A percentile compares a stretch with the other conserved stretches of the same genome.
These are phyloP conservation scores for Pilasporangium apinafurcum DNA, from an alignment of 352 stramenopile genomes.

Conservation along the genomic window DNA sequence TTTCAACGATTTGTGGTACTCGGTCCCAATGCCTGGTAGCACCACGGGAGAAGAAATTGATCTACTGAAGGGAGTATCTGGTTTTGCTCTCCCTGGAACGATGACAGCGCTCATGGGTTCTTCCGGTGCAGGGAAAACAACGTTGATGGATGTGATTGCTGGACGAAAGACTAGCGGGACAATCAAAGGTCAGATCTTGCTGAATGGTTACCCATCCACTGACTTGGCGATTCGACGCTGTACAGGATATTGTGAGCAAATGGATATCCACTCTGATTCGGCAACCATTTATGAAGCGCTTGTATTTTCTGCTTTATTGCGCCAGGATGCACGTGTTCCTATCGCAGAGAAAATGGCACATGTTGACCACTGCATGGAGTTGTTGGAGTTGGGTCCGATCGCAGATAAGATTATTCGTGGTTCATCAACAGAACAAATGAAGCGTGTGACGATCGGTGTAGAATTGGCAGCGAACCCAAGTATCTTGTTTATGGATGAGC, in stretches of 20 bases:
- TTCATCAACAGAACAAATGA: slow-evolving; percentile 52
- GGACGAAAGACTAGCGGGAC: slow-evolving; percentile 86
- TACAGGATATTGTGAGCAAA: slow-evolving; percentile 74
- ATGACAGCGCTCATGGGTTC: slow-evolving; percentile 57
- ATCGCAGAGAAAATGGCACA: slow-evolving; percentile 30
- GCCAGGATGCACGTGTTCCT: slow-evolving; percentile 29
- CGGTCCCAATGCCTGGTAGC: slow-evolving; percentile 16
- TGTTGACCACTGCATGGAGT: slow-evolving; percentile 41
- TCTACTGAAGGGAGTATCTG: slow-evolving; percentile 46
- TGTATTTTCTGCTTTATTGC: slow-evolving; percentile 82
- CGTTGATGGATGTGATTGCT: slow-evolving; percentile 91
- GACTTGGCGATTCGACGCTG: slow-evolving; percentile 39
- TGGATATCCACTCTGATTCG: slow-evolving; percentile 88
- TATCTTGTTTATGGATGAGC: slow-evolving; percentile 88
- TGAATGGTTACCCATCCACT: slow-evolving; percentile 38
- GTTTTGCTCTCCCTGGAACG: slow-evolving; percentile 22
- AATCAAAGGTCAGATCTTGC: slow-evolving; percentile 61
- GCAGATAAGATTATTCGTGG: slow-evolving; percentile 51
- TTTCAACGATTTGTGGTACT: slow-evolving; percentile 28
- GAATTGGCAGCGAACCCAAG: slow-evolving; percentile 84
- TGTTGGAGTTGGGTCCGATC: slow-evolving; percentile 42
- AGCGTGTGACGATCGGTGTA: slow-evolving; percentile 78
- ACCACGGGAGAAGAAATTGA: slow-evolving; percentile 30
- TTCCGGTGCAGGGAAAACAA: slow-evolving; percentile 85
- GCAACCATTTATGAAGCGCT: slow-evolving; percentile 88